Percentiles rank a stretch among this genome's conserved stretches.
Evolutionary conservation across 1,139 yeast species (phyloP).

Genomic region (Blastobotrys petasosporus): DNA sequence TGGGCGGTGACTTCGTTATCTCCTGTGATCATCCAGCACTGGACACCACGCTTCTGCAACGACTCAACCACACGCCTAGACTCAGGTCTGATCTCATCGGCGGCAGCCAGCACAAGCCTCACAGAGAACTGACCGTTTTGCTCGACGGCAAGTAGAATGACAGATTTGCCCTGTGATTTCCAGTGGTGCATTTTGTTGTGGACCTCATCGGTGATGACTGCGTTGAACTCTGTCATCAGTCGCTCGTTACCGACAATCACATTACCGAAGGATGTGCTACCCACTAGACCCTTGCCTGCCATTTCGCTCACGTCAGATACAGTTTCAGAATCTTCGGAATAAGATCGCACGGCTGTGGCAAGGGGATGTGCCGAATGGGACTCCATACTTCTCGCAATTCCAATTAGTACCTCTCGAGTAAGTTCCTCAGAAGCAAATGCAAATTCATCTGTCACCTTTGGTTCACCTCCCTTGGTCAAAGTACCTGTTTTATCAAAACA

Average conservation of each 20-base stretch:
- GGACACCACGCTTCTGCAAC: conserved; percentile 42
- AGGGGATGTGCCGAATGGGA: conserved; percentile 65
- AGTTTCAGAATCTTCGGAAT: conserved; percentile 31
- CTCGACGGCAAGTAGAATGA: conserved; percentile 49
- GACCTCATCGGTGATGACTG: conserved; percentile 30
- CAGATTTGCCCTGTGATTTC: conserved; percentile 61
- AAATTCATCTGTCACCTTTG: conserved; percentile 48
- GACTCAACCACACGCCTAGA: conserved; percentile 47
- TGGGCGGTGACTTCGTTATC: conserved; percentile 63
- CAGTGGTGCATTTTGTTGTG: conserved; percentile 41
- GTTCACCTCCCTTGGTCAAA: conserved; percentile 49
- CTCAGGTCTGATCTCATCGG: conserved; percentile 63
- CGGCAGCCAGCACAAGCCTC: conserved; percentile 48
- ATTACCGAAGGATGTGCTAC: conserved; percentile 32
- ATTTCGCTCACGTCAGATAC: conserved; percentile 35
- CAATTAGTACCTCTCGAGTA: conserved; percentile 31
- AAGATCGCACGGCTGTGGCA: conserved; percentile 50
- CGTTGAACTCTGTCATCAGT: conserved; percentile 43
- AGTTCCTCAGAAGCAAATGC: conserved; percentile 22
- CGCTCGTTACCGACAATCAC: conserved; percentile 61
- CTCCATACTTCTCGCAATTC: conserved; percentile 56
- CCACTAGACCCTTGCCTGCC: conserved; percentile 55
- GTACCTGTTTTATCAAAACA: conserved; percentile 84
- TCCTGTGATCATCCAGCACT: conserved; percentile 69
- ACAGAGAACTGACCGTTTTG: conserved; percentile 38